Evolutionary conservation across 2,329 filamentous ascomycete genomes (phyloP).

Genomic region (Neofusicoccum cordaticola): DNA sequence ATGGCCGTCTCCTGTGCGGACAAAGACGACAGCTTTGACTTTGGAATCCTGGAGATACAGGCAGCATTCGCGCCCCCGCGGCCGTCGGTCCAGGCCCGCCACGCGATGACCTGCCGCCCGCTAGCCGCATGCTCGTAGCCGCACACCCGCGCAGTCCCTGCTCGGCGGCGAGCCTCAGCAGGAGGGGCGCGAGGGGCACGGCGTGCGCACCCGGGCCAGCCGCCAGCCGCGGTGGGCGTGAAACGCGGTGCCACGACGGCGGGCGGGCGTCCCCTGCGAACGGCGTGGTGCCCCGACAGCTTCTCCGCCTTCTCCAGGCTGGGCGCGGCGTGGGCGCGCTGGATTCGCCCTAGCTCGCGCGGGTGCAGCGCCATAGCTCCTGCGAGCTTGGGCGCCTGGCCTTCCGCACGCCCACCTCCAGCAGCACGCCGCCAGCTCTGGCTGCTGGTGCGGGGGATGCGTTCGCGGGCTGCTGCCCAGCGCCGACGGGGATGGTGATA

Average conservation of each 20-base stretch:
- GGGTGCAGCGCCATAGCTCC: neutral
- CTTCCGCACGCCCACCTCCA: neutral
- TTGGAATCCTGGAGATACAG: no score
- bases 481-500: neutral
- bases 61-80: no score
- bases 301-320: neutral
- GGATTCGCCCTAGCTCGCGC: neutral
- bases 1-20: no score
- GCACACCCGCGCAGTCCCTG: neutral
- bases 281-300: no score
- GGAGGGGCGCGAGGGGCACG: neutral
- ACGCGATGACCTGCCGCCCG: neutral
- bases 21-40: no score
- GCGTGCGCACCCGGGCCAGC: neutral
- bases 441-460: conserved; percentile 4
- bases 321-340: neutral
- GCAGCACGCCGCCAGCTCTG: neutral
- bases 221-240: neutral
- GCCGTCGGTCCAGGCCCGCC: neutral
- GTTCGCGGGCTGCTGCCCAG: neutral
- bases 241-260: neutral
- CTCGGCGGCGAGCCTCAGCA: neutral
- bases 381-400: neutral
- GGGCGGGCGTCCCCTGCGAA: neutral
- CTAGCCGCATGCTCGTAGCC: neutral